These are phyloP conservation scores for Dichomitus squalens DNA, from an alignment of 1,284 basidiomycete genomes.

Conservation along the genomic window DNA sequence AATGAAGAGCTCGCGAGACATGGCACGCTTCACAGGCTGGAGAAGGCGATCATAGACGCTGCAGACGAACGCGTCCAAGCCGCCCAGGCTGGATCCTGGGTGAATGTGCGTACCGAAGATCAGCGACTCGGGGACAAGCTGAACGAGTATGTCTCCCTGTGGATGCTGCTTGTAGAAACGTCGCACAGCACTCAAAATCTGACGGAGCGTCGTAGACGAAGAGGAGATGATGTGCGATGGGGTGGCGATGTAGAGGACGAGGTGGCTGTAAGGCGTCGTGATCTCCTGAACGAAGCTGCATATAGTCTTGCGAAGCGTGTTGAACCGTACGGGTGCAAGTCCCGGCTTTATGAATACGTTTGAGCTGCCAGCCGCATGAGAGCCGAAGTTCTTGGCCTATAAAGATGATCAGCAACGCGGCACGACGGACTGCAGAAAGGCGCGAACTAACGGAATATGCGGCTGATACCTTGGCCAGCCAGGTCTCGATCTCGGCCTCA, in stretches of 20 bases:
- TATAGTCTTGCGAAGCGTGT: conserved; percentile 61
- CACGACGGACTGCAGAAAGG: background rate
- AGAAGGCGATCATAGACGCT: conserved; percentile 74
- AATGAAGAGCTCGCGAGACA: conserved; percentile 54
- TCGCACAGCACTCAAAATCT: conserved; percentile 62
- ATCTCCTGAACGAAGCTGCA: conserved; percentile 52
- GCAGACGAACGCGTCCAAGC: conserved; percentile 51
- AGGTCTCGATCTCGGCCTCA: conserved; percentile 48
- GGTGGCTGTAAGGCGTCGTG: conserved; percentile 38
- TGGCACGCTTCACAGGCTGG: conserved; percentile 57
- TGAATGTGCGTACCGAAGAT: conserved; percentile 46
- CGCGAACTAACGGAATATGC: conserved; percentile 57
- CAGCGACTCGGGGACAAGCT: conserved; percentile 69
- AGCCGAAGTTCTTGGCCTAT: conserved; percentile 65
- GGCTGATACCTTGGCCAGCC: conserved; percentile 56
- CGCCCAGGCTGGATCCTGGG: conserved; percentile 40
- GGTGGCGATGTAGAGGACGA: conserved; percentile 70
- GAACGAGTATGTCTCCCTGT: conserved; percentile 54
- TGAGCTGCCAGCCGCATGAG: conserved; percentile 52
- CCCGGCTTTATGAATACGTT: conserved; percentile 51
- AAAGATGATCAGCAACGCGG: conserved; percentile 1
- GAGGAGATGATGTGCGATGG: conserved; percentile 60
- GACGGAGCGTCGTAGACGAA: conserved; percentile 62
- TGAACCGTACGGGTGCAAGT: conserved; percentile 61
- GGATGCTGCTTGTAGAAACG: conserved; percentile 50